Evolutionary conservation across 2,329 filamentous ascomycete genomes (phyloP).

Genomic region (Beauveria australis): DNA sequence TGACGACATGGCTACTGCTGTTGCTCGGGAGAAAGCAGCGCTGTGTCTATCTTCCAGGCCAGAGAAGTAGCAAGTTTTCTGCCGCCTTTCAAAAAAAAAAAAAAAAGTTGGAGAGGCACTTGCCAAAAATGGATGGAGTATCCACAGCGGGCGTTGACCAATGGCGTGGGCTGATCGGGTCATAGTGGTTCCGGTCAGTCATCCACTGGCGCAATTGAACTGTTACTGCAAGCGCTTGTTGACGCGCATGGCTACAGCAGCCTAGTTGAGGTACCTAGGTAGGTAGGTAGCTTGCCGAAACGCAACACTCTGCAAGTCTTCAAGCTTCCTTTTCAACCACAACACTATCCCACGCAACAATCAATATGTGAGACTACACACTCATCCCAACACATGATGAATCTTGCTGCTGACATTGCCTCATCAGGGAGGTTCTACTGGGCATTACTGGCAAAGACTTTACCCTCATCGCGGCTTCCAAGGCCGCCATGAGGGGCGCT

Average conservation of each 20-base stretch:
- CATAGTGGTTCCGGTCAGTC: slow-evolving; percentile 23
- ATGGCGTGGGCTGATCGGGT: slow-evolving; percentile 17
- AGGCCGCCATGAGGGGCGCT: slow-evolving; percentile 95
- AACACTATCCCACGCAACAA: slow-evolving; percentile 1
- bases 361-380: slow-evolving; percentile 6
- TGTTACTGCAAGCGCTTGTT: not conserved
- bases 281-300: slow-evolving; percentile 5
- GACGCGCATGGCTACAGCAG: slow-evolving; percentile 17
- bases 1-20: slow-evolving; percentile 63
- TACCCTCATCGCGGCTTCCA: slow-evolving; percentile 92
- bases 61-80: slow-evolving; percentile 20
- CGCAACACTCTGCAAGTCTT: slow-evolving; percentile 7
- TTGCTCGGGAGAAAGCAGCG: slow-evolving; percentile 1
- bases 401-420: not conserved
- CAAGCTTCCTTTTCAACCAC: slow-evolving; percentile 13
- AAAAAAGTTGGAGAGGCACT: slow-evolving; percentile 29
- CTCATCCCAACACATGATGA: not conserved
- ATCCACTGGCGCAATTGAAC: not conserved
- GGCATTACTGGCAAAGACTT: slow-evolving; percentile 99
- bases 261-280: slow-evolving; percentile 9
- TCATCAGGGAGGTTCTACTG: slow-evolving; percentile 83
- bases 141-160: slow-evolving; percentile 15
- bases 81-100: slow-evolving; percentile 24
- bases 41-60: slow-evolving; percentile 18
- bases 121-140: slow-evolving; percentile 14